Base-by-base conservation (phyloP, 139 green algal genomes). In the Coelastrella sp. region DNA sequence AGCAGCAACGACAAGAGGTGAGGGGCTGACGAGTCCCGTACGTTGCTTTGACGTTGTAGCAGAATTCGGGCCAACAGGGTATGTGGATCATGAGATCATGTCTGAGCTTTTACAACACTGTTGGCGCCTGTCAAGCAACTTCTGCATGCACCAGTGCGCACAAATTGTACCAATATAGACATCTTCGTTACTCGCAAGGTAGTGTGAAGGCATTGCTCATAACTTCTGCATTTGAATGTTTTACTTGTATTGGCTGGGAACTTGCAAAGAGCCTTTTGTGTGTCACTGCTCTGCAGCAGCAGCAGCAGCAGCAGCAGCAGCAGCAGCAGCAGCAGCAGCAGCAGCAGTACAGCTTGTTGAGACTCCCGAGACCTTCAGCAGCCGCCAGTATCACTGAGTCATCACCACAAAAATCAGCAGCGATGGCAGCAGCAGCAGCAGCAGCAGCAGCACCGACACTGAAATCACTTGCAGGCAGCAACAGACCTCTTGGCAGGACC, bases 271-370 rank as follows among this genome's bases (percentile, higher is more conserved):
- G 35, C 35, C 35, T 49, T 6, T 5, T 78, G 72, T 27, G 72
- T 12, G 4, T n/a, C 20, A 78, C 72, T 35, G 15, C 14, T 27
- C n/a, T 12, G 72, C 20, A 14, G 19, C 20, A 12, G 25, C 74
- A 81, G 74, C 74, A 59, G 74, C 4, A 81, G 74, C 74, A 83
- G 0, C 49, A 65, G 78, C 78, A 35, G 35, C 74, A 60, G 74
- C 74, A 81, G n/a, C 74, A 81, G 74, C 74, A 59, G 74, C 4
- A 81, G 74, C 74, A 83, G 0, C 49, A 65, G 78, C 78, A 35
- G 35, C 74, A 60, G 74, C 74, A 81, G n/a, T 25, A 24, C 20
- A 11, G 17, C 70, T 24, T 76, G 17, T 14, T 17, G 15, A 17
- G 63, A 72, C 4, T 22, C 12, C 63, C 12, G 63, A 14, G 63